phyloP scores from a whole-genome alignment of 208 protist genomes.

The Acanthamoeba healyi region DNA sequence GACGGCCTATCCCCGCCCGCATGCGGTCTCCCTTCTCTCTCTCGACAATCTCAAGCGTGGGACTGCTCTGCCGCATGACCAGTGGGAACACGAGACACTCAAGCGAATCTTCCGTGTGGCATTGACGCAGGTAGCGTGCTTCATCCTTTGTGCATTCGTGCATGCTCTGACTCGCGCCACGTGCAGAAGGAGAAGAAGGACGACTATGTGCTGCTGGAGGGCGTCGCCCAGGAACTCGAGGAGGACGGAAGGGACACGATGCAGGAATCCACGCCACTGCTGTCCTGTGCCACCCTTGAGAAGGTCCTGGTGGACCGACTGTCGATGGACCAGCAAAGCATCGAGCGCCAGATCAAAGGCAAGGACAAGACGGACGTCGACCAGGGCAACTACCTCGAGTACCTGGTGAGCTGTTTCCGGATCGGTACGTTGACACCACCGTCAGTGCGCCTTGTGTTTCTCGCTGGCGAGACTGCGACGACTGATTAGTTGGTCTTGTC shows the following conservation, averaged over 20 bases:
- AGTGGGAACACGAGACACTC: constrained; percentile 64
- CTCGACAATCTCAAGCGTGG: too few species aligned
- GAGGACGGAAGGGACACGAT: constrained; percentile 37
- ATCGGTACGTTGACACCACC: background rate
- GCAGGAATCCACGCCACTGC: constrained; percentile 10
- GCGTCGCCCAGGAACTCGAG: background rate
- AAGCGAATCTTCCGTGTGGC: constrained; percentile 65
- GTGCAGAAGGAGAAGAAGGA: constrained; percentile 52
- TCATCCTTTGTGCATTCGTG: background rate
- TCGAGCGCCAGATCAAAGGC: constrained; percentile 16
- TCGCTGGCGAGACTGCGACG: background rate
- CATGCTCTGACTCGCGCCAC: background rate
- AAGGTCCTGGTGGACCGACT: constrained; percentile 37
- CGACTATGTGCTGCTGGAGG: constrained; percentile 52
- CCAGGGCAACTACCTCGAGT: constrained; percentile 53
- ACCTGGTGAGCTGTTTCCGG: constrained; percentile 60
- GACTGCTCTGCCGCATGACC: constrained; percentile 7
- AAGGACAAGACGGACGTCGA: constrained; percentile 14
- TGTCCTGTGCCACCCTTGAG: constrained; percentile 58
- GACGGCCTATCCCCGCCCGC: background rate
- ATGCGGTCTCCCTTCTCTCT: too few species aligned
- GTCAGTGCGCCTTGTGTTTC: too few species aligned
- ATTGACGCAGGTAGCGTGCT: background rate
- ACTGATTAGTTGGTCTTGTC: background rate
- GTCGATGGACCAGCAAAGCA: constrained; percentile 13